phyloP scores from a whole-genome alignment of 306 rosid genomes.

The Senna tora region DNA sequence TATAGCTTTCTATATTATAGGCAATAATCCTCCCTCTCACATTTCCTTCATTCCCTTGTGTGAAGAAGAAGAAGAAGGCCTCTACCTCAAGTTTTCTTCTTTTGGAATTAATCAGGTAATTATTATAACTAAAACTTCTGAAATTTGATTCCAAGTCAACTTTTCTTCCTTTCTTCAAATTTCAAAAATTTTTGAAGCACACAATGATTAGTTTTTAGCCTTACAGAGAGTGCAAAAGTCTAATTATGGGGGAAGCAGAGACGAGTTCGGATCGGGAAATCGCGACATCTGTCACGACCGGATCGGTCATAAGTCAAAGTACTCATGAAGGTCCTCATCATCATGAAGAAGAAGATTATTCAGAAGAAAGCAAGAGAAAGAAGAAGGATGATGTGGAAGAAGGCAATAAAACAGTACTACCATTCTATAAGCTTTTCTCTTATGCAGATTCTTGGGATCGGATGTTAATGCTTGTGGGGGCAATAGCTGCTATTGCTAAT shows the following conservation, averaged over 20 bases:
- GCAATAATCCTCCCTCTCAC: constrained; percentile 26
- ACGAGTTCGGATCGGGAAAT: constrained; percentile 39
- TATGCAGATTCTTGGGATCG: constrained; percentile 61
- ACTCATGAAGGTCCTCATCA: too few species aligned
- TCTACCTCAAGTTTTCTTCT: constrained; percentile 33
- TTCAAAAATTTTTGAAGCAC: too few species aligned
- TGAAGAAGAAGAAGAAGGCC: too few species aligned
- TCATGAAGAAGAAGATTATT: constrained; percentile 30
- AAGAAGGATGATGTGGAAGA: not conserved
- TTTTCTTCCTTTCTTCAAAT: too few species aligned
- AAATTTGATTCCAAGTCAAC: too few species aligned
- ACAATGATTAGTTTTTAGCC: too few species aligned
- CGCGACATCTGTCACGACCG: constrained; percentile 34
- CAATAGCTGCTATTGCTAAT: constrained; percentile 58
- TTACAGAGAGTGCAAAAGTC: too few species aligned
- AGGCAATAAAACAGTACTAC: constrained; percentile 44
- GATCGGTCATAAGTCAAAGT: constrained; percentile 39
- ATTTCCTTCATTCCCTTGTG: constrained; percentile 24
- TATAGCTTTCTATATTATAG: constrained; percentile 37
- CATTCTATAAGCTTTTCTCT: constrained; percentile 62
- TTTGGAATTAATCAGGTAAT: constrained; percentile 25
- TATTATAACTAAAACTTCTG: not conserved
- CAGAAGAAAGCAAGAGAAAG: constrained; percentile 30
- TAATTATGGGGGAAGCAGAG: constrained; percentile 49
- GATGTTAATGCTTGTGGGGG: constrained; percentile 55